Evolutionary conservation across 495 filamentous ascomycete genomes (phyloP).

Genomic region (Aspergillus asperescens): DNA sequence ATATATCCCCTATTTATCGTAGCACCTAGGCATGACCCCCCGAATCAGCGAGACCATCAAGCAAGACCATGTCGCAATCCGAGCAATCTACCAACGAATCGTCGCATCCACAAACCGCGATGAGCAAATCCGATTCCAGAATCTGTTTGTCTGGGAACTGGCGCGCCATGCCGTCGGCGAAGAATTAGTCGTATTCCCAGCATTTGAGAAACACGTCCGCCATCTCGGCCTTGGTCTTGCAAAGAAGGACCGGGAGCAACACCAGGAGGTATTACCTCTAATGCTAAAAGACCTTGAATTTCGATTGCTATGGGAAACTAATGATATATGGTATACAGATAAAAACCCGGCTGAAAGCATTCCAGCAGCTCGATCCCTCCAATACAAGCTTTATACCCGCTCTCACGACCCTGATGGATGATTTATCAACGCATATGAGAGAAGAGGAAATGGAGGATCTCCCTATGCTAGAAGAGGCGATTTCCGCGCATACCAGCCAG

Average conservation of each 20-base stretch:
- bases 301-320: too few species aligned
- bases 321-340: constrained; percentile 35
- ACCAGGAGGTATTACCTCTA: constrained; percentile 39
- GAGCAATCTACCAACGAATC: constrained; percentile 54
- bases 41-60: constrained; percentile 48
- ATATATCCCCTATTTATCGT: too few species aligned
- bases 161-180: constrained; percentile 61
- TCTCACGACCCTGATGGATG: constrained; percentile 47
- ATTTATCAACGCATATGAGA: constrained; percentile 50
- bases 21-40: too few species aligned
- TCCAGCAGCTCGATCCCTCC: constrained; percentile 48
- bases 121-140: constrained; percentile 52
- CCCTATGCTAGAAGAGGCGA: constrained; percentile 41
- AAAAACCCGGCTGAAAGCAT: constrained; percentile 54
- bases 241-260: constrained; percentile 54
- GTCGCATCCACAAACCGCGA: constrained; percentile 41
- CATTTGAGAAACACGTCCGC: constrained; percentile 54
- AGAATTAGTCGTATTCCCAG: constrained; percentile 66
- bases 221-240: constrained; percentile 45
- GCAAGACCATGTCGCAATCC: constrained; percentile 59
- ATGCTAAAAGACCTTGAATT: too few species aligned
- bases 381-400: constrained; percentile 48
- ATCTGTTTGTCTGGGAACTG: constrained; percentile 67
- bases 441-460: constrained; percentile 57
- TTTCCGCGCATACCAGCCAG: constrained; percentile 37